These are phyloP conservation scores for Colletotrichum spaethianum DNA, from an alignment of 2,329 filamentous ascomycete species.

Conservation along the genomic window DNA sequence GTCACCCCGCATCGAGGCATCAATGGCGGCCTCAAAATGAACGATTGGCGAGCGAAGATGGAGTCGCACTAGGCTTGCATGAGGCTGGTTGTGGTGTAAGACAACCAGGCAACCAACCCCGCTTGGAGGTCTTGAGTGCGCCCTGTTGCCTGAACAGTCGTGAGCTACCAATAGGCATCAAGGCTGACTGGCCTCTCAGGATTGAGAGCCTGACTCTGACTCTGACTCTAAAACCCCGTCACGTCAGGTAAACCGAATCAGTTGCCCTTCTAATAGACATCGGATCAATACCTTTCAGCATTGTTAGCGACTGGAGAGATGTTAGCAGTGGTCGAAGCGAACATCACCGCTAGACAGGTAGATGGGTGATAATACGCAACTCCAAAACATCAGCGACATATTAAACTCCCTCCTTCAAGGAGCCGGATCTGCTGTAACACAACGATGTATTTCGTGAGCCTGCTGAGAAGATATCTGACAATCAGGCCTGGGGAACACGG, in stretches of 20 bases:
- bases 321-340: not conserved
- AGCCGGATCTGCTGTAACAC: not conserved
- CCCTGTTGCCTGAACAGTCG: conserved; percentile 23
- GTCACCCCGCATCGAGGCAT: conserved; percentile 19
- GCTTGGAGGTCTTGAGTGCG: conserved; percentile 14
- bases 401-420: too few species aligned
- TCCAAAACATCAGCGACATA: not conserved
- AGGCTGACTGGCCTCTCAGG: conserved; percentile 25
- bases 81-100: conserved; percentile 13
- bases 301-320: not conserved
- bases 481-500: not conserved
- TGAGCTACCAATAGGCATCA: conserved; percentile 9
- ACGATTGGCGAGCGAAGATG: conserved; percentile 19
- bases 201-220: not conserved
- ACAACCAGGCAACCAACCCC: conserved; percentile 21
- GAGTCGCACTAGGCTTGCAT: conserved; percentile 25
- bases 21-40: not conserved
- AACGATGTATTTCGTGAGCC: not conserved
- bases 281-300: not conserved
- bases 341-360: not conserved
- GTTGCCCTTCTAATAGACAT: not conserved
- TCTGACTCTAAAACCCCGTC: not conserved
- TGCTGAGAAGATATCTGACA: not conserved
- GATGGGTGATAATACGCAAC: not conserved
- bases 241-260: not conserved